A percentile compares a stretch with the other conserved stretches of the same genome.
Conservation (phyloP, 257 asterid genomes). For the Leptodermis oblonga region DNA sequence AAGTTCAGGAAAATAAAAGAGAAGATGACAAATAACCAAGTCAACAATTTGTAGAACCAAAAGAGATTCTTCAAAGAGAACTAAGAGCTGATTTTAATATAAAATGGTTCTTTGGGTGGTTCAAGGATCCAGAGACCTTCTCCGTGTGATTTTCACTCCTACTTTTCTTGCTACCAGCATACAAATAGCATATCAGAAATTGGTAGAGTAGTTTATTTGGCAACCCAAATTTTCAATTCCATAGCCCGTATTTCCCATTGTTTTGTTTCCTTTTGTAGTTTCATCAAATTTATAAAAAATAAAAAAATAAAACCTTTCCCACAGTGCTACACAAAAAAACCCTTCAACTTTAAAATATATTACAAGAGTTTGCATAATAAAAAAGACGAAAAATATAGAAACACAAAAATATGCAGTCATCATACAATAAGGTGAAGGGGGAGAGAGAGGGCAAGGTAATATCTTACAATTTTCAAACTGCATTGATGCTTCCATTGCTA, state of each 20-base stretch:
- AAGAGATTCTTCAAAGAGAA: not conserved
- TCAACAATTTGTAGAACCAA: not conserved
- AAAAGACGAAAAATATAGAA: not conserved
- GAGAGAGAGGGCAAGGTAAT: slow-evolving; percentile 4
- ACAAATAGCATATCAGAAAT: not conserved
- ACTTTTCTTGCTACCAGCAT: not conserved
- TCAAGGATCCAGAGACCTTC: not conserved
- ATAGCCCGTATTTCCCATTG: not conserved
- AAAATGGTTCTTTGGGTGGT: not conserved
- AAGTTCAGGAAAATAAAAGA: not conserved
- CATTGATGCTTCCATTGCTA: slow-evolving; percentile 58
- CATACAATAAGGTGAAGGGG: not conserved
- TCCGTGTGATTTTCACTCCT: too few species aligned
- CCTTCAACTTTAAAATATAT: not conserved
- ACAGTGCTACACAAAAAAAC: not conserved
- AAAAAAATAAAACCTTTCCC: not conserved
- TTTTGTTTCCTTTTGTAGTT: not conserved
- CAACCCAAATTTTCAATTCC: not conserved
- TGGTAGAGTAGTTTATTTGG: not conserved
- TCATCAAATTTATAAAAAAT: not conserved
- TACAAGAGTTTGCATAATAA: not conserved
- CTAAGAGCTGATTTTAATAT: not conserved
- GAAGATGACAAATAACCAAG: not conserved
- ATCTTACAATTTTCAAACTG: slow-evolving; percentile 55
- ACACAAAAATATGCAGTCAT: not conserved